Percentiles rank a stretch among this genome's conserved stretches.
Evolutionary conservation across 805 yeast species (phyloP).

Genomic region (Pichia eremophila): DNA sequence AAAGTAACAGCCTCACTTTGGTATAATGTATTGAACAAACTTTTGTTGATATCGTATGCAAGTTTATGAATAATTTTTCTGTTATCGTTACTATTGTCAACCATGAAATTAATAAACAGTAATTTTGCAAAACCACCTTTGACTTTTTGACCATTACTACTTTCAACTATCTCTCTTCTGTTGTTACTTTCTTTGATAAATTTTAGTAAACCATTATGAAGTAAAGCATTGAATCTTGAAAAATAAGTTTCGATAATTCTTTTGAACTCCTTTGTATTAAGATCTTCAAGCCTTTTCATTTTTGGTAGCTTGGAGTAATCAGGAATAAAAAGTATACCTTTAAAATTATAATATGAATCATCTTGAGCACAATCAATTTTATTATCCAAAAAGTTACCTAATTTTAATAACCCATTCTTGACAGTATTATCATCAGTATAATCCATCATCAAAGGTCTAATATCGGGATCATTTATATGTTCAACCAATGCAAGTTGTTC

Average conservation of each 20-base stretch:
- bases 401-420: conserved; percentile 38
- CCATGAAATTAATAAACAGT: conserved; percentile 23
- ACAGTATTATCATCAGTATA: conserved; percentile 33
- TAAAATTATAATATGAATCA: conserved; percentile 46
- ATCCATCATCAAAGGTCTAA: conserved; percentile 53
- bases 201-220: conserved; percentile 23
- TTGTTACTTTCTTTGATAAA: conserved; percentile 23
- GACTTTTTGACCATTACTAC: conserved; percentile 14
- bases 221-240: conserved; percentile 17
- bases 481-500: conserved; percentile 44
- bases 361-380: conserved; percentile 35
- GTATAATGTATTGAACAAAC: conserved; percentile 15
- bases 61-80: conserved; percentile 17
- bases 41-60: conserved; percentile 13
- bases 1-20: conserved; percentile 10
- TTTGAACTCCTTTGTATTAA: conserved; percentile 20
- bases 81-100: conserved; percentile 15
- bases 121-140: conserved; percentile 23
- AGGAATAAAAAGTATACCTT: conserved; percentile 65
- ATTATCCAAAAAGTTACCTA: conserved; percentile 37
- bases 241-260: conserved; percentile 21
- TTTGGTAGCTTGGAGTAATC: conserved; percentile 34
- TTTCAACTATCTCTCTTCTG: conserved; percentile 17
- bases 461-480: conserved; percentile 57
- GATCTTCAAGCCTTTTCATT: conserved; percentile 19